Evolutionary conservation across 192 early-diverging fungal species (phyloP).

Genomic region (Diversispora epigaea): DNA sequence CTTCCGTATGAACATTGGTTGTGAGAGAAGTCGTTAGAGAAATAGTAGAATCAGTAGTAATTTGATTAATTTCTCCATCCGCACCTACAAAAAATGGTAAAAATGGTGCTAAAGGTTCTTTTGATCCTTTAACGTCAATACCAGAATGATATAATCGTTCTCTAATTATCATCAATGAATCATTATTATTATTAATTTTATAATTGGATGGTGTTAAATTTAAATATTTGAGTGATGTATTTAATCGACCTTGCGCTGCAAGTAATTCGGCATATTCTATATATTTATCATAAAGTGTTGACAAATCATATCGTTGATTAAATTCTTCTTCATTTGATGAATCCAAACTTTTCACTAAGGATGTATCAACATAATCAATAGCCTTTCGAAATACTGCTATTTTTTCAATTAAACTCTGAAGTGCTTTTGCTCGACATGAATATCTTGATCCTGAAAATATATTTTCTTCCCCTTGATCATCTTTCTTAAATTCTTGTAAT

Average conservation of each 20-base stretch:
- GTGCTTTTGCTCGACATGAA: conserved; percentile 50
- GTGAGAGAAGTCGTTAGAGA: conserved; percentile 27
- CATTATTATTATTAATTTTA: conserved; percentile 41
- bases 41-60: conserved; percentile 28
- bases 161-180: conserved; percentile 64
- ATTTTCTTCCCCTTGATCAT: not conserved
- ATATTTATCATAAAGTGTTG: conserved; percentile 80
- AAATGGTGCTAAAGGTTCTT: conserved; percentile 63
- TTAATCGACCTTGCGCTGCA: conserved; percentile 72
- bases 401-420: conserved; percentile 87
- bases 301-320: conserved; percentile 49
- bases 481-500: conserved; percentile 27
- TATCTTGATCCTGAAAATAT: conserved; percentile 35
- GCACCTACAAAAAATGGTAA: conserved; percentile 54
- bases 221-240: conserved; percentile 75
- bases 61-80: conserved; percentile 40
- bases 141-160: conserved; percentile 69
- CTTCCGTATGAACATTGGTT: conserved; percentile 32
- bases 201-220: conserved; percentile 73
- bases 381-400: conserved; percentile 92
- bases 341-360: conserved; percentile 51
- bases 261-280: conserved; percentile 82
- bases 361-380: conserved; percentile 84
- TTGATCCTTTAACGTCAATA: conserved; percentile 42
- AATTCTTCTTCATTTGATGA: conserved; percentile 39